phyloP scores from a whole-genome alignment of 164 flowering plant species.

The Cinnamomum chago region DNA sequence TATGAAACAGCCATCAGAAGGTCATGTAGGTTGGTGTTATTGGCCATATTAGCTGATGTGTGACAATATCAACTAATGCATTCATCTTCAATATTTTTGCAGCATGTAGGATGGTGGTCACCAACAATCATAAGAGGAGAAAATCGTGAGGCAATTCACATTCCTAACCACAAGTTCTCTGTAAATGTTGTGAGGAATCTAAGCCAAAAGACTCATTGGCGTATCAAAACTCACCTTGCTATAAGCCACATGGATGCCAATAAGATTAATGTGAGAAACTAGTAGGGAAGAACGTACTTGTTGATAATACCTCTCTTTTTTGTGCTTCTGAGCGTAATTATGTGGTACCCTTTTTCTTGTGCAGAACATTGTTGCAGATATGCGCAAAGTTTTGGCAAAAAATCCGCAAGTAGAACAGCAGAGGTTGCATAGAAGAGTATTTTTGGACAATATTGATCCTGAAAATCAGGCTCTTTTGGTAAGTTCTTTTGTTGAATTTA shows the following conservation, averaged over 20 bases:
- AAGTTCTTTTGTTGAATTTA: conserved; percentile 11
- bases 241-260: conserved; percentile 91
- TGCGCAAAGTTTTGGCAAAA: conserved; percentile 96
- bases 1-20: too few species aligned
- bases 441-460: conserved; percentile 67
- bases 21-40: too few species aligned
- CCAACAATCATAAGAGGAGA: conserved; percentile 96
- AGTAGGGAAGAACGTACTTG: neutral
- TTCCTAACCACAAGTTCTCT: conserved; percentile 95
- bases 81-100: conserved; percentile 17
- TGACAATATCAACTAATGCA: too few species aligned
- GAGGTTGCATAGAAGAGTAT: conserved; percentile 87
- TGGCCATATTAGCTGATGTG: too few species aligned
- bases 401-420: conserved; percentile 98
- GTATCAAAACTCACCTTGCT: conserved; percentile 86
- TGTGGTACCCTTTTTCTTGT: conserved; percentile 4
- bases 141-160: conserved; percentile 95
- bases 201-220: conserved; percentile 97
- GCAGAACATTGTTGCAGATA: conserved; percentile 91
- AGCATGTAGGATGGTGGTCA: conserved; percentile 99
- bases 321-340: neutral
- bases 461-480: conserved; percentile 93
- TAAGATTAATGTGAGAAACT: conserved; percentile 74
- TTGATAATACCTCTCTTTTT: neutral
- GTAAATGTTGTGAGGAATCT: conserved; percentile 94